phyloP scores from a whole-genome alignment of 441 rosid genomes.

The Syzygium malaccense region DNA sequence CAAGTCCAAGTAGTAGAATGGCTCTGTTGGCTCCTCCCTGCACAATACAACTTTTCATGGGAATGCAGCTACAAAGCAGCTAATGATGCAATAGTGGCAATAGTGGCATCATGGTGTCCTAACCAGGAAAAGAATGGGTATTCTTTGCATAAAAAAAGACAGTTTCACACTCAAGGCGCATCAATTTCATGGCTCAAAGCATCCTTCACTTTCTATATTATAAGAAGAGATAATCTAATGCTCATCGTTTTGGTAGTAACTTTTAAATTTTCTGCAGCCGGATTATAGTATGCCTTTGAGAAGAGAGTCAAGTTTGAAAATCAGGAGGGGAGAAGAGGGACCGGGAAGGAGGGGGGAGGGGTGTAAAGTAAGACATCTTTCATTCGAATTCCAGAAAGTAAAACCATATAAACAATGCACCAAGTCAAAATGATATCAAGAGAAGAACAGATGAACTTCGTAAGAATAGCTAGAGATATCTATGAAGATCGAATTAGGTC shows the following conservation, averaged over 20 bases:
- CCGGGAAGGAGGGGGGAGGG: background rate
- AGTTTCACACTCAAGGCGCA: background rate
- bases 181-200: background rate
- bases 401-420: background rate
- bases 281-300: background rate
- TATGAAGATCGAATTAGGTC: too few species aligned
- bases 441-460: background rate
- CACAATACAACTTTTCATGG: background rate
- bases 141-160: background rate
- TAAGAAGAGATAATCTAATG: background rate
- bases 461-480: too few species aligned
- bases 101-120: background rate
- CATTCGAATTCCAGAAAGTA: background rate
- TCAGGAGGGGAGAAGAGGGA: background rate
- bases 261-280: background rate
- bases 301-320: background rate
- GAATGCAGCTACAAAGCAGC: background rate
- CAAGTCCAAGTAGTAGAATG: conserved; percentile 68
- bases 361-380: background rate
- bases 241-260: background rate
- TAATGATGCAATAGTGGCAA: background rate
- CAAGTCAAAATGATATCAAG: background rate
- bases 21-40: conserved; percentile 93
- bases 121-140: background rate
- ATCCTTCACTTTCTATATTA: background rate